Evolutionary conservation across 31 red algal genomes (phyloP), one percentile per base, ranked within the genome.

Genomic region (Bonnemaisonia californica): DNA sequence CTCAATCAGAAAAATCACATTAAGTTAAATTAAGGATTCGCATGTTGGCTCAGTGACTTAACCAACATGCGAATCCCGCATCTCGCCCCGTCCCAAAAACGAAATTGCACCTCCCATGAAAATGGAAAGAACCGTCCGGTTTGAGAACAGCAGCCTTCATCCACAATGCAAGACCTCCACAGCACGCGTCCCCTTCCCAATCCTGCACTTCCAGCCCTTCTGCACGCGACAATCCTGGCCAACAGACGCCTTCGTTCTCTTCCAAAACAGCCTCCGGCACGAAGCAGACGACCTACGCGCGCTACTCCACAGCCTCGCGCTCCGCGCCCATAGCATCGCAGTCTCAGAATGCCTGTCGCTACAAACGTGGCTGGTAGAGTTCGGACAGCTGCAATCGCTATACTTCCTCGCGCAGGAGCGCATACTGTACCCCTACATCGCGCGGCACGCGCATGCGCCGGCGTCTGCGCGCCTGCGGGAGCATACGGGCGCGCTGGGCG

Each of bases 301-400:
- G 2, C 55, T 74, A 54, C 40, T 74, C 5, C 19, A 74, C n/a
- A 38, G 23, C 27, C 19, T 54, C n/a, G 40, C 40, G 23, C 31
- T 3, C n/a, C 45, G 32, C 24, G 48, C 34, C 1, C 26, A 56
- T 27, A 1, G 48, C 3, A 48, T 74, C 33, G 45, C 37, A 27
- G 48, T 48, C 23, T 21, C 3, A 29, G 45, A 74, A 51, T 27
- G 55, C 31, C 4, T 74, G 47, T 47, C 71, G 47, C 48, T 74
- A 36, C 51, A 74, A 74, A 74, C 55, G 13, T 74, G 71, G 71
- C 38, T 74, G n/a, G 71, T 74, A 21, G 3, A 74, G n/a, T 74
- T 74, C 38, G 55, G 31, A 3, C n/a, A 74, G 19, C 34, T 74
- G 71, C 51, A 57, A 5, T 47, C 16, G 9, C 34, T 74, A 54